Percentiles rank a stretch among this genome's conserved stretches.
phyloP scores from a whole-genome alignment of 768 basidiomycete species.

The Phallus indusiatus region DNA sequence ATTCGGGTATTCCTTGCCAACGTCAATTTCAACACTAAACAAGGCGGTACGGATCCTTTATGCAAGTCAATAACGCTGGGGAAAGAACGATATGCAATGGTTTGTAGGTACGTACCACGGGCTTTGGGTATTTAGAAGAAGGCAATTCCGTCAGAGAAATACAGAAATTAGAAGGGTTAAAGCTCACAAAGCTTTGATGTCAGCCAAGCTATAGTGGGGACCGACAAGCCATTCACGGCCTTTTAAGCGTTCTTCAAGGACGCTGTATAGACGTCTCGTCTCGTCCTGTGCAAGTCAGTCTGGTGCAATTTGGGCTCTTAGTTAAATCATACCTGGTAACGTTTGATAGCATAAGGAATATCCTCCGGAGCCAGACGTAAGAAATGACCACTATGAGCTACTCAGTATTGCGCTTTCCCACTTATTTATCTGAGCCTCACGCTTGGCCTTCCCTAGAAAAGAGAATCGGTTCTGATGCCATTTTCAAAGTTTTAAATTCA shows the following conservation, averaged over 20 bases:
- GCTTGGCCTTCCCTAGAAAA: background rate
- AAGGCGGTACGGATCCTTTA: too few species aligned
- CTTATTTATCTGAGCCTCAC: background rate
- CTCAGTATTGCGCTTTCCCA: background rate
- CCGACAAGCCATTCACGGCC: constrained; percentile 81
- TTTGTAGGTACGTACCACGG: background rate
- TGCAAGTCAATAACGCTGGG: too few species aligned
- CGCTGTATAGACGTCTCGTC: constrained; percentile 71
- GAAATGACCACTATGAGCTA: constrained; percentile 45
- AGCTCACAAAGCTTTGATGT: constrained; percentile 45
- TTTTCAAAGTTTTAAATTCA: background rate
- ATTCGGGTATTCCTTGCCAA: background rate
- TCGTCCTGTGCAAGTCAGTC: constrained; percentile 29
- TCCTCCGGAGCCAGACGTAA: constrained; percentile 52
- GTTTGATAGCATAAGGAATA: constrained; percentile 31
- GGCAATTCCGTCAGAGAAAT: too few species aligned
- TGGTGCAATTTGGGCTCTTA: too few species aligned
- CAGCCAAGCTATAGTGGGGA: constrained; percentile 54
- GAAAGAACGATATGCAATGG: too few species aligned
- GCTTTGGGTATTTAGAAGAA: background rate
- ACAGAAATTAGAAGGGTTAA: background rate
- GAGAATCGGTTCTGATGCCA: background rate
- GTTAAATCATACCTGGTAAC: constrained; percentile 23
- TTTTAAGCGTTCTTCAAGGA: constrained; percentile 68
- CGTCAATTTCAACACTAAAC: background rate